These are phyloP conservation scores for Solanum piurae DNA, from an alignment of 257 asterid species.

Conservation along the genomic window DNA sequence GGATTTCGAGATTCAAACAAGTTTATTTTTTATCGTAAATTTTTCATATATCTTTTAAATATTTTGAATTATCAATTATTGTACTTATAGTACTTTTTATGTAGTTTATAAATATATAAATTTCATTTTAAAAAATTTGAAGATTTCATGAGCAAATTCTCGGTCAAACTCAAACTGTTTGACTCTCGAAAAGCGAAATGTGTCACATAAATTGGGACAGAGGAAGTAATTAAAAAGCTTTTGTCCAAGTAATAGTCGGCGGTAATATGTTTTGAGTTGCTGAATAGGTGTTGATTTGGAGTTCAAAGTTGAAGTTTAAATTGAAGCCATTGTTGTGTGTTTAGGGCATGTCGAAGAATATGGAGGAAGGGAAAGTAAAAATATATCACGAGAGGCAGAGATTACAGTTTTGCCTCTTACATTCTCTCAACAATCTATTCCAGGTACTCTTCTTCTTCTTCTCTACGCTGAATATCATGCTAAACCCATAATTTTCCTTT, in stretches of 20 bases:
- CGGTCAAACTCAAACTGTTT: no score
- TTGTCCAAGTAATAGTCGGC: not conserved
- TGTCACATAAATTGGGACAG: no score
- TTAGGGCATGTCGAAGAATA: not conserved
- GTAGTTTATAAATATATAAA: no score
- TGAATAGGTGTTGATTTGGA: not conserved
- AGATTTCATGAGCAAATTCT: no score
- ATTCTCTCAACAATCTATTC: slow-evolving; percentile 86
- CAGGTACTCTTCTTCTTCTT: slow-evolving; percentile 42
- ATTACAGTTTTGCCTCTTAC: slow-evolving; percentile 74
- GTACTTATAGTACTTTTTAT: no score
- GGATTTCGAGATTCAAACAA: no score
- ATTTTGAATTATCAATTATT: no score
- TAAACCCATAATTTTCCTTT: not conserved
- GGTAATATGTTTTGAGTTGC: not conserved
- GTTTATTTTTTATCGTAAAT: no score
- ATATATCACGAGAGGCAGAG: slow-evolving; percentile 86
- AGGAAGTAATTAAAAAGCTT: not conserved
- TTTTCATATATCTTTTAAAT: no score
- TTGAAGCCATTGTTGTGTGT: not conserved
- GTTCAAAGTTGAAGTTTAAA: not conserved
- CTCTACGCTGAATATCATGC: not conserved
- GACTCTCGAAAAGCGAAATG: no score
- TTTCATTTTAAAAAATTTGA: no score
- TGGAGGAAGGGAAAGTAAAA: slow-evolving; percentile 30